These are phyloP conservation scores for Trichoderma lentiforme DNA, from an alignment of 2,329 filamentous ascomycete genomes.

Conservation along the genomic window DNA sequence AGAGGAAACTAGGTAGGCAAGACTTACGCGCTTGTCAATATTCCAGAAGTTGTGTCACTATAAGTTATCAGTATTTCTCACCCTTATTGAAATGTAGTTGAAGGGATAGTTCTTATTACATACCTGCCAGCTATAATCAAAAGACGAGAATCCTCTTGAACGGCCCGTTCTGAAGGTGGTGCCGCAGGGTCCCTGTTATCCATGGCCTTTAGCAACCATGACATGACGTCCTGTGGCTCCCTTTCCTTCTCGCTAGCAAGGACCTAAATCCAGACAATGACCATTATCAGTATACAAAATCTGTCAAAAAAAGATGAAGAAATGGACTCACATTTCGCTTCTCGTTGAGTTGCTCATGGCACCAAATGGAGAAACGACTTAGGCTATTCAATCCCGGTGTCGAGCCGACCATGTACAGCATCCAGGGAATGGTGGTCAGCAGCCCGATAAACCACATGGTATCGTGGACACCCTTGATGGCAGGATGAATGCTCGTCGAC, in stretches of 20 bases:
- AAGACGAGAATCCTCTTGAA: background rate
- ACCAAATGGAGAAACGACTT: conserved; percentile 27
- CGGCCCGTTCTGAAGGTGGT: background rate
- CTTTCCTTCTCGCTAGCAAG: background rate
- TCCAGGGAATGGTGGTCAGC: background rate
- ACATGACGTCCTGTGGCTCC: background rate
- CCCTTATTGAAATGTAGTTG: background rate
- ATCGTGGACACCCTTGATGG: background rate
- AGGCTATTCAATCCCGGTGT: conserved; percentile 34
- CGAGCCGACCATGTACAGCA: conserved; percentile 29
- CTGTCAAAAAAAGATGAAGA: background rate
- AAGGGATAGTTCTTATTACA: background rate
- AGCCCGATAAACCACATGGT: background rate
- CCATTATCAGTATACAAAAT: background rate
- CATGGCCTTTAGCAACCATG: background rate
- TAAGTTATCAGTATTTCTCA: background rate
- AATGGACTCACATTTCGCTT: background rate
- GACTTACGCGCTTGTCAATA: background rate
- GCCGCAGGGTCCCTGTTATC: background rate
- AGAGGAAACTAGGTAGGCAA: background rate
- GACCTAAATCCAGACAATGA: background rate
- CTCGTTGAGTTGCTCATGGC: conserved; percentile 23
- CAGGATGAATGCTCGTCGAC: background rate
- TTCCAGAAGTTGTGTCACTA: background rate
- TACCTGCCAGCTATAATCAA: conserved; percentile 1